These are phyloP conservation scores for Herpetomonas muscarum DNA, from an alignment of 208 protist genomes.

Conservation along the genomic window DNA sequence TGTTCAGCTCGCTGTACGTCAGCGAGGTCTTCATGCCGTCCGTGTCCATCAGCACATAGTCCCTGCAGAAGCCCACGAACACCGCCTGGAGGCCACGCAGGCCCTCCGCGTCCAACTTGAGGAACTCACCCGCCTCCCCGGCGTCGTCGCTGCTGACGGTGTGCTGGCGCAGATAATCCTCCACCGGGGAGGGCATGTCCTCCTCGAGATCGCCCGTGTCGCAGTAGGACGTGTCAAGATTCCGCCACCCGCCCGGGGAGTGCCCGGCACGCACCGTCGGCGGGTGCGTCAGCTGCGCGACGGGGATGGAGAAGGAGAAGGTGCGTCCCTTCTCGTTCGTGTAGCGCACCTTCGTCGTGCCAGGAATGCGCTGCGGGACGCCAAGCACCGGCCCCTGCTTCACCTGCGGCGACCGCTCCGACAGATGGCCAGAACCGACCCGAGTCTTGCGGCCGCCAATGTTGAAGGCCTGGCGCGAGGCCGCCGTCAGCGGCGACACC, in stretches of 20 bases:
- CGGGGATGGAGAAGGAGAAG: conserved; percentile 80
- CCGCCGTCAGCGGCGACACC: background rate
- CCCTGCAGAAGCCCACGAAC: conserved; percentile 62
- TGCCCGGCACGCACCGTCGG: conserved; percentile 37
- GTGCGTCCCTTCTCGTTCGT: conserved; percentile 82
- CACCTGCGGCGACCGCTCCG: conserved; percentile 48
- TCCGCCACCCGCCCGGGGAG: conserved; percentile 36
- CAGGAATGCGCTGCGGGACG: conserved; percentile 54
- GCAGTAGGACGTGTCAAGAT: conserved; percentile 79
- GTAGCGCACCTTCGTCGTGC: conserved; percentile 82
- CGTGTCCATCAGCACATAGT: conserved; percentile 86
- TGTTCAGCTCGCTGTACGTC: conserved; percentile 70
- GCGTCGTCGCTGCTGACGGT: background rate
- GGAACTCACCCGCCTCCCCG: conserved; percentile 3
- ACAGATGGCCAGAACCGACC: conserved; percentile 27
- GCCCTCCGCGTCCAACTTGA: conserved; percentile 16
- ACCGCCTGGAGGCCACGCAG: conserved; percentile 28
- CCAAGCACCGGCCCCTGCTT: conserved; percentile 34
- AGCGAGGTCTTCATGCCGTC: conserved; percentile 73
- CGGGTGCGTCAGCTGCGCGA: conserved; percentile 73
- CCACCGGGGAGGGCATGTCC: conserved; percentile 78
- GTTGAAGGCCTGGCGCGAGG: background rate
- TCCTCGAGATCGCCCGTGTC: conserved; percentile 76
- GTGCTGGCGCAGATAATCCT: conserved; percentile 30
- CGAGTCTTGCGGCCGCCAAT: conserved; percentile 31